These are phyloP conservation scores for Myxozyma kluyveri DNA, from an alignment of 805 yeast genomes.

Conservation along the genomic window DNA sequence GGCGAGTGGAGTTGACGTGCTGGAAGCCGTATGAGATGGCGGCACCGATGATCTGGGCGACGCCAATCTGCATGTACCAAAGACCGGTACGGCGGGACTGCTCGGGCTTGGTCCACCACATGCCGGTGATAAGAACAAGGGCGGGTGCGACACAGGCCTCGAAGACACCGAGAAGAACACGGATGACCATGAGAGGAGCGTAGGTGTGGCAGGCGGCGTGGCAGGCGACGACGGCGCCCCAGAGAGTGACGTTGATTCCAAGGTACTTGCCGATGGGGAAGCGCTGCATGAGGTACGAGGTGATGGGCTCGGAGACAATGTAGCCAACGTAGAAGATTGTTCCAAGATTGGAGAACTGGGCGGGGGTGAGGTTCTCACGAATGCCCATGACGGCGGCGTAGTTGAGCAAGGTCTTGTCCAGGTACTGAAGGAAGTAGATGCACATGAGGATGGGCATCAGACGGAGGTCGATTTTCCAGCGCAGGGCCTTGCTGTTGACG, in stretches of 20 bases:
- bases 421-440: constrained; percentile 51
- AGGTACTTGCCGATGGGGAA: constrained; percentile 41
- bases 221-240: constrained; percentile 49
- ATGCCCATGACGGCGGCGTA: constrained; percentile 68
- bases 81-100: constrained; percentile 51
- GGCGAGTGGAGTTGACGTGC: constrained; percentile 42
- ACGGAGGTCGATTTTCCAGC: constrained; percentile 47
- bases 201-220: constrained; percentile 47
- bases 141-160: constrained; percentile 57
- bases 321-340: constrained; percentile 49
- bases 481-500: constrained; percentile 14
- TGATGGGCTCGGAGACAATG: constrained; percentile 47
- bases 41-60: constrained; percentile 51
- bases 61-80: constrained; percentile 44
- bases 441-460: constrained; percentile 52
- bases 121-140: constrained; percentile 53
- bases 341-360: constrained; percentile 45
- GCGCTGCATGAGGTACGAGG: constrained; percentile 43
- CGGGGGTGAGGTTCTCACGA: constrained; percentile 37
- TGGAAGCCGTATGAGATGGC: constrained; percentile 57
- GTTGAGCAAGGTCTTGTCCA: constrained; percentile 56
- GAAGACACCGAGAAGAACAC: constrained; percentile 51
- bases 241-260: constrained; percentile 38
- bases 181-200: constrained; percentile 46
- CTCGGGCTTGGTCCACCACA: constrained; percentile 49